Base-by-base conservation (phyloP, 495 filamentous ascomycete genomes). In the Wilcoxina mikolae region DNA sequence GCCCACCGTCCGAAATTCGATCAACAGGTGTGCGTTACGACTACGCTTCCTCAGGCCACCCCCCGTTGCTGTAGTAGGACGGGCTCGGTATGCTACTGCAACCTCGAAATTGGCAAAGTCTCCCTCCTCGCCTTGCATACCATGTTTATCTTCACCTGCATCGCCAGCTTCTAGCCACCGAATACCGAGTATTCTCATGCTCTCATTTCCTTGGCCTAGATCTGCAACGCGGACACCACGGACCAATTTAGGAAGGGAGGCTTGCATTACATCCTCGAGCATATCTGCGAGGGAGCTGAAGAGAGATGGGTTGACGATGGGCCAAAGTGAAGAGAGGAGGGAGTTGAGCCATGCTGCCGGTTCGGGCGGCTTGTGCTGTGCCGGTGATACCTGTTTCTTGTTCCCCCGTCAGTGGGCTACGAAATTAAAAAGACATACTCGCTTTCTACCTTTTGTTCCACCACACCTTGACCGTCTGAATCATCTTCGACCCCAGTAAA, bases 221-320 rank as follows among this genome's bases (percentile, higher is more conserved):
- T 84, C 81, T 17, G 83, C 78, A 7, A 83, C 77, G 56, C 76
- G 77, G 39, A 84, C 77, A 79, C 83, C 82, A 10, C 76, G 72
- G 28, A 84, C 72, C 3, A 80, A 59, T 51, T 73, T 79, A 4
- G 81, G 80, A 24, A 84, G 62, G 18, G 73, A 76, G 2, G 79
- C 78, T 66, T 84, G 81, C 81, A 84, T 84, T 51, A 83, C 76
- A 61, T 84, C 81, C 59, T 84, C 81, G 9, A 84, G 70, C 43
- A 74, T 80, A 59, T 84, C 81, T 4, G 75, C 73, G 2, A 85
- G 57, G 27, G 74, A 76, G 3, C 73, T 71, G 53, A 85, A 84
- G 2, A 85, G 68, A 58, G 83, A 80, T 0, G 81, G 81, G 60
- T 85, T 85, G 62, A 85, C 72, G 25, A 85, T 68, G 0, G 79